phyloP scores from a whole-genome alignment of 192 early-diverging fungal species.

The Rhizophagus sp. region DNA sequence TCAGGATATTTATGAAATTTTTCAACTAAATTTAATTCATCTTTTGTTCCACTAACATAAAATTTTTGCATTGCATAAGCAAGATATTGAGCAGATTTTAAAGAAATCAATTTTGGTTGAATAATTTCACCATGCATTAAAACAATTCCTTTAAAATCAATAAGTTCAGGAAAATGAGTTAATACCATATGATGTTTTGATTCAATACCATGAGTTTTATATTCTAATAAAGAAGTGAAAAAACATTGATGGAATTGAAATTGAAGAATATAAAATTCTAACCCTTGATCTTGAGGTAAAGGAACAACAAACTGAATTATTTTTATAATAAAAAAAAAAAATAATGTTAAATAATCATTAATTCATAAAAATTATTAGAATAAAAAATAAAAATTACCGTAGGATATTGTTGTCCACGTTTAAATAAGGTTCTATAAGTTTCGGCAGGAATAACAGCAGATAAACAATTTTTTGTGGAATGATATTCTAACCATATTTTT shows the following conservation, averaged over 20 bases:
- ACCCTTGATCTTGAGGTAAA: constrained; percentile 73
- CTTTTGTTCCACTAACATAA: no score
- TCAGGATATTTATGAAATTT: constrained; percentile 77
- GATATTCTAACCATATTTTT: constrained; percentile 77
- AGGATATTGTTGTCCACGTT: constrained; percentile 56
- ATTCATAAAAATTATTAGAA: neutral
- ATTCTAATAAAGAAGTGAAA: constrained; percentile 88
- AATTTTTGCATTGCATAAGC: no score
- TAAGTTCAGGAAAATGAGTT: constrained; percentile 86
- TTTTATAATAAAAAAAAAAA: neutral
- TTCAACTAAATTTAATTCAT: constrained; percentile 37
- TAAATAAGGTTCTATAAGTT: constrained; percentile 60
- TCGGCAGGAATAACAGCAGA: constrained; percentile 63
- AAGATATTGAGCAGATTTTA: constrained; percentile 64
- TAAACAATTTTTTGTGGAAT: constrained; percentile 55
- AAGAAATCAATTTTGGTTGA: constrained; percentile 53
- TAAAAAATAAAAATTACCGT: constrained; percentile 40
- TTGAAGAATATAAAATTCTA: constrained; percentile 88
- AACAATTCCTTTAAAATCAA: constrained; percentile 78
- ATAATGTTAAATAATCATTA: neutral
- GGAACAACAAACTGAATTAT: constrained; percentile 80
- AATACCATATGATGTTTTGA: constrained; percentile 82
- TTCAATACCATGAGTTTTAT: constrained; percentile 77
- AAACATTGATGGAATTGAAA: constrained; percentile 82
- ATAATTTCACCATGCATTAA: constrained; percentile 85